These are phyloP conservation scores for Oryza meridionalis DNA, from an alignment of 176 grass and related monocot species.

Conservation along the genomic window DNA sequence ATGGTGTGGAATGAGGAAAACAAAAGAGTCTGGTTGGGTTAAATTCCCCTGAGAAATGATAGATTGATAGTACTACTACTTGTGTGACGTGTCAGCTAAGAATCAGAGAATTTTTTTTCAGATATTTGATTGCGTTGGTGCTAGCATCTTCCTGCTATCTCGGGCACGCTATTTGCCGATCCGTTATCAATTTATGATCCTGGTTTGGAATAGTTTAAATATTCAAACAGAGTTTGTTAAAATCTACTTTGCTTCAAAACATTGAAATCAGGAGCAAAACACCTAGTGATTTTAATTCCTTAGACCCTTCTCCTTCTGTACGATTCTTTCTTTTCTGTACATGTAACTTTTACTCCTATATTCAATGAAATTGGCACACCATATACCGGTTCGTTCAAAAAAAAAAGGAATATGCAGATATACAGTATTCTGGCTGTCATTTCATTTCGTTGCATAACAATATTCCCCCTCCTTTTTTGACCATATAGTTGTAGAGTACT, in stretches of 20 bases:
- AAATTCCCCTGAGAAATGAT: conserved; percentile 8
- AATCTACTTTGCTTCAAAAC: too few species aligned
- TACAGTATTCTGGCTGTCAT: background rate
- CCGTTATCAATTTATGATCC: background rate
- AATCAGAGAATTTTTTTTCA: background rate
- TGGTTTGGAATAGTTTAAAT: background rate
- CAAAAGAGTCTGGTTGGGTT: background rate
- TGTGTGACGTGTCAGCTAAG: background rate
- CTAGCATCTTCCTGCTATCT: background rate
- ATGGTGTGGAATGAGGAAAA: conserved; percentile 14
- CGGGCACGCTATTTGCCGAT: background rate
- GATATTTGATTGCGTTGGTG: background rate
- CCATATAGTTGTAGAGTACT: too few species aligned
- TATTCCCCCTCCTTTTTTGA: background rate
- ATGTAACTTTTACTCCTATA: too few species aligned
- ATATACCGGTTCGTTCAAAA: too few species aligned
- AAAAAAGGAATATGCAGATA: too few species aligned
- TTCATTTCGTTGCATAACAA: too few species aligned
- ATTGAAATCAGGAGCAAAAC: too few species aligned
- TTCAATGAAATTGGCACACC: too few species aligned
- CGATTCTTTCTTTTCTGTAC: too few species aligned
- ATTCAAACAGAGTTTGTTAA: too few species aligned
- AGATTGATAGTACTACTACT: background rate
- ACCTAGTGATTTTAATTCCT: too few species aligned
- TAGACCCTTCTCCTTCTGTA: too few species aligned